Base-by-base conservation (phyloP, 2,329 filamentous ascomycete genomes). In the Lasiodiplodia gonubiensis region DNA sequence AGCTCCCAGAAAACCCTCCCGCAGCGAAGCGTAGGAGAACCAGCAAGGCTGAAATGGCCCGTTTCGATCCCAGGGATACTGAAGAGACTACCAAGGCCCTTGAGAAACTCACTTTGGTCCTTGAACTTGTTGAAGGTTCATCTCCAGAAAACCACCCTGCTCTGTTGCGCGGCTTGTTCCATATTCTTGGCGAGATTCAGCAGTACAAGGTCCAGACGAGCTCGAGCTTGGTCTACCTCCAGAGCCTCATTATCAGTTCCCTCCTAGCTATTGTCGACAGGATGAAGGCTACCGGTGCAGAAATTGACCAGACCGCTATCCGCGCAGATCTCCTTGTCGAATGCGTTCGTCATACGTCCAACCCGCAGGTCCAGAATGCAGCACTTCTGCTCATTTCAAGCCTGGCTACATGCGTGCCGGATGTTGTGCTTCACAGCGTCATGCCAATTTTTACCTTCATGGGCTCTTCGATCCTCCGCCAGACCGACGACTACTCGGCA, bases 381-480 rank as follows among this genome's bases (percentile, higher is more conserved):
- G 94, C 95, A 4, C 84, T 99, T 16, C 86, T 98, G 10, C 84
- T 99, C 30, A 92, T 98, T 68, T 93, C 94, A 27, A 91, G 89
- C 67, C 84, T 99, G 49, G 94, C 95, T 25, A 90, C 90, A 48
- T 92, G 94, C 71, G 92, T 93, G 0, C 95, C 96, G 0, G 94
- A 97, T 77, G 83, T 97, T 57, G 92, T 99, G 3, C 85, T 99
- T 67, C 94, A 99, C 80, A 97, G 93, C 72, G 92, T 99, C 65
- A 99, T 99, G 95, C 95, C 95, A 14, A 94, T 99, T 64, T 99
- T 99, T 81, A 98, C 95, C 0, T 97, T 98, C 77, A 97, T 98
- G 90, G 93, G 94, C 51, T 91, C 90, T 52, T 97, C 92, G 3
- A 90, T 97, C 23, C 86, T 99, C 60, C 90, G 92, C 59, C 94